Conservation (phyloP, 805 yeast genomes). For the Naumovozyma dairenensis region DNA sequence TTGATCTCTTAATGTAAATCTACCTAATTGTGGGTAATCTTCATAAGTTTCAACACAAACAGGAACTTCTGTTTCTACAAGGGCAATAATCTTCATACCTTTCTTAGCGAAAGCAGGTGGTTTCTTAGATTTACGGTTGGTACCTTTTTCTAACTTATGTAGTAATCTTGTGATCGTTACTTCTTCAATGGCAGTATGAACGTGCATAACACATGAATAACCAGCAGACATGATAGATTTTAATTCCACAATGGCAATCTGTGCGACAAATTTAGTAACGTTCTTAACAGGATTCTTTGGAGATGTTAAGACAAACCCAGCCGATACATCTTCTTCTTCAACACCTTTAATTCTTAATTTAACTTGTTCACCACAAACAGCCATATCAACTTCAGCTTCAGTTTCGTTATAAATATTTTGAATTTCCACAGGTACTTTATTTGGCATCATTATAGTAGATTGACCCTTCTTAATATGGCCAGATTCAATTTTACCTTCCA, state of each 20-base stretch:
- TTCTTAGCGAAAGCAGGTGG: conserved; percentile 97
- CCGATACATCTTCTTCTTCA: conserved; percentile 91
- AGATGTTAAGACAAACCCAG: conserved; percentile 87
- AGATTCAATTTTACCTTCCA: conserved; percentile 96
- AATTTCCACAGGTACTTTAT: conserved; percentile 74
- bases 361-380: conserved; percentile 95
- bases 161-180: conserved; percentile 70
- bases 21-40: conserved; percentile 92
- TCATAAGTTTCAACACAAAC: conserved; percentile 89
- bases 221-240: conserved; percentile 92
- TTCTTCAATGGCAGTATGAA: conserved; percentile 97
- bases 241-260: conserved; percentile 92
- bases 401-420: conserved; percentile 86
- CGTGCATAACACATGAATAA: conserved; percentile 96
- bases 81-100: conserved; percentile 97
- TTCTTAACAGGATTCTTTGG: conserved; percentile 82
- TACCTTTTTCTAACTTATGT: conserved; percentile 92
- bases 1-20: conserved; percentile 97
- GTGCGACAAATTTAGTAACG: conserved; percentile 86
- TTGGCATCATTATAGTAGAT: conserved; percentile 82
- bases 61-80: conserved; percentile 74
- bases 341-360: conserved; percentile 87
- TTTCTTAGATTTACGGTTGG: conserved; percentile 91
- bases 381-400: conserved; percentile 84
- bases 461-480: conserved; percentile 83